Evolutionary conservation across 2,329 filamentous ascomycete species (phyloP), one percentile per base, ranked within the genome.

Genomic region (Aspergillus udagawae): DNA sequence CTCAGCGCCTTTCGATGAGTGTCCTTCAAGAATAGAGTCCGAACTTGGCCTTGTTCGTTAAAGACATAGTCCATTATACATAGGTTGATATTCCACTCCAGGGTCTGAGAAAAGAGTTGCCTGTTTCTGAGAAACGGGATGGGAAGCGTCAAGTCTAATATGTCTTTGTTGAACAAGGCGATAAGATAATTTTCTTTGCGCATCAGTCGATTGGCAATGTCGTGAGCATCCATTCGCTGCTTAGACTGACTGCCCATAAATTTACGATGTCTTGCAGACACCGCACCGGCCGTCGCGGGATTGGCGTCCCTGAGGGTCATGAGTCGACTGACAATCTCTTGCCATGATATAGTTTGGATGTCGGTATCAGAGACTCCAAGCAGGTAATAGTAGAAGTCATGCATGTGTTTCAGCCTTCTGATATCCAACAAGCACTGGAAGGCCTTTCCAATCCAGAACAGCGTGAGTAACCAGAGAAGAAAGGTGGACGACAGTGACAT

Each of bases 181-280:
- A 99, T 97, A 61, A 97, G 84, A 67, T 97, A 99, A 69, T 99
- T 99, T 61, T 97, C 93, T 69, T 91, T 89, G 58, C 94, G 88
- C 94, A 99, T 97, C 49, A 99, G 77, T 32, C 94, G 86, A 70
- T 97, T 99, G 6, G 94, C 94, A 71, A 99, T 97, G 69, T 97
- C 94, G 67, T 97, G 91, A 10, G 94, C 94, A 74, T 97, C 94
- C 65, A 99, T 87, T 60, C 93, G 84, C 75, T 97, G 91, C 72
- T 97, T 96, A 23, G 91, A 95, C 70, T 95, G 91, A 57, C 87
- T 92, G 49, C 90, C 89, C 61, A 93, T 81, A 58, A 83, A 85
- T 61, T 81, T 83, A 58, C 83, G 81, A 62, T 83, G 82, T 59
- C 80, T 77, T 10, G 83, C 77, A n/a, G 82, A 82, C 17, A 86